Conservation (phyloP, 371 early-diverging fungal species). For the Chytridiales sp. region DNA sequence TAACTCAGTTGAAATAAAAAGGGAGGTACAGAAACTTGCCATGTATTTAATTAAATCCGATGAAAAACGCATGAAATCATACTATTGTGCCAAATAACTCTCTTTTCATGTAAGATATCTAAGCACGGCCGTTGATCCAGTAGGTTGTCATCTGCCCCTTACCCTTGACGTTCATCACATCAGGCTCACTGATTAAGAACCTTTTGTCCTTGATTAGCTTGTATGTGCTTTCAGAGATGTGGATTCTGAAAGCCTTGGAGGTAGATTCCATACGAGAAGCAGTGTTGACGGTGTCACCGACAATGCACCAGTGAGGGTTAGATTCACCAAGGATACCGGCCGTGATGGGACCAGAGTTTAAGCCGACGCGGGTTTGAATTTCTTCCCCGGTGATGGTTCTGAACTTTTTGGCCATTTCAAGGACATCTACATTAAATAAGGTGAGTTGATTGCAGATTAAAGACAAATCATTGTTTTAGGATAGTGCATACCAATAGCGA, state of each 20-base stretch:
- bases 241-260: conserved; percentile 42
- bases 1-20: too few relatives aligned
- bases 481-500: conserved; percentile 39
- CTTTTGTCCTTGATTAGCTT: conserved; percentile 26
- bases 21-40: too few relatives aligned
- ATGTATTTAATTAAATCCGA: too few relatives aligned
- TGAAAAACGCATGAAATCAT: too few relatives aligned
- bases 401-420: conserved; percentile 38
- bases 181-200: conserved; percentile 34
- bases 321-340: conserved; percentile 46
- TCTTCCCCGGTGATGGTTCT: conserved; percentile 30
- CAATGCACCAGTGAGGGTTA: conserved; percentile 49
- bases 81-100: too few relatives aligned
- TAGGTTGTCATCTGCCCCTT: conserved; percentile 29
- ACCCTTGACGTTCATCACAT: conserved; percentile 45
- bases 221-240: conserved; percentile 45
- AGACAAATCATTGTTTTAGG: not conserved
- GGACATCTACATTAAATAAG: too few relatives aligned
- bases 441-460: conserved; percentile 14
- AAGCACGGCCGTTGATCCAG: conserved; percentile 27
- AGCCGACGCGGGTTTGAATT: conserved; percentile 40
- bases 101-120: too few relatives aligned
- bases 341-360: conserved; percentile 47
- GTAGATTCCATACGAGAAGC: conserved; percentile 47
- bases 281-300: conserved; percentile 52